Base-by-base conservation (phyloP, 768 basidiomycete species). In the Strobilomyces confusus region DNA sequence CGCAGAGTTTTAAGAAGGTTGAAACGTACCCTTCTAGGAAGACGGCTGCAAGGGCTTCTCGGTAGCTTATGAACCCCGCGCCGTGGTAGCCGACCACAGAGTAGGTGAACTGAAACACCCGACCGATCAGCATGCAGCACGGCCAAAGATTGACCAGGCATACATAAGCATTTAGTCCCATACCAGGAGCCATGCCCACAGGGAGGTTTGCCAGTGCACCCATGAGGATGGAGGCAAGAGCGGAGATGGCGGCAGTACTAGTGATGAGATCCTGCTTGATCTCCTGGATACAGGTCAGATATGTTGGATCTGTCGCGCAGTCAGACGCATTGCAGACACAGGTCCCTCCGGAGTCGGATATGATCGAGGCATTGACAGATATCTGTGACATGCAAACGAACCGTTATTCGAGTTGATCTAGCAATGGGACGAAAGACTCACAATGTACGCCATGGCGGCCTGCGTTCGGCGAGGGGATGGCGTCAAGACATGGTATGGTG, bases 51-150 rank as follows among this genome's bases (percentile, higher is more conserved):
- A 92, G 77, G 0, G 91, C 92, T 70, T 94, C 87, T 14, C 78
- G 75, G 66, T 91, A 94, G 9, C 80, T 76, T 63, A 92, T 83
- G 48, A 80, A 76, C 9, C 77, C 76, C 44, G 78, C 77, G 3
- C 92, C 91, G 61, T 91, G 86, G 72, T 84, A 86, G 13, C 92
- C 92, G 23, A 94, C 92, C 14, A 93, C 83, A 17, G 89, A 91
- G 70, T 91, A 94, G 4, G 92, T 77, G 70, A 94, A 92, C 87
- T 92, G 63, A 5, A 15, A 44, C 33, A n/a, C 5, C 9, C 9
- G 41, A 48, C 43, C 30, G 48, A 53, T 59, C 25, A 55, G 22
- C 20, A 34, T 20, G 38, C 12, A 41, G 15, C 9, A 32, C 4
- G 2, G 12, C 32, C 26, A 30, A 29, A 44, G 38, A 45, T 23